Evolutionary conservation across 106 monocot species (phyloP), one percentile per base, ranked within the genome.

Genomic region (Amphibolis antarctica): DNA sequence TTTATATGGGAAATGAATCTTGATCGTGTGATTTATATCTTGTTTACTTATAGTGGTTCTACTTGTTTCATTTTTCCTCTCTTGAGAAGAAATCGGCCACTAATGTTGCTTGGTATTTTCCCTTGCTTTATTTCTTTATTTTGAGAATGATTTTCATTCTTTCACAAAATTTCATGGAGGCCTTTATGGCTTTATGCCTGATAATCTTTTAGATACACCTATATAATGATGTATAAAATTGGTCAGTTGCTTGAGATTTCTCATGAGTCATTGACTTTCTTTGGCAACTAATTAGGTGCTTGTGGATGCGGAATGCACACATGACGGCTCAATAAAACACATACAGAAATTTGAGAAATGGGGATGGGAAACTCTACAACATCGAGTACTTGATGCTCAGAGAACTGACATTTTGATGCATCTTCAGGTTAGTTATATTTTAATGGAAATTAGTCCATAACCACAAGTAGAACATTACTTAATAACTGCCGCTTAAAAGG

Each of bases 221-320:
- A 36, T 36, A 36, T 36, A 4, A 36, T 36, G 7, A 7, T 7
- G 7, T 36, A 7, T 36, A 36, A 36, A 36, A 36, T 49, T 49
- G n/a, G n/a, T 49, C n/a, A 49, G 15, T 13, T 49, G 48, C 13
- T 49, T 4, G n/a, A 49, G 13, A 20, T 47, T 60, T 48, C 27
- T 69, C 46, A 0, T 31, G 12, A 58, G 25, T 28, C 7, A n/a
- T 19, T 49, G 45, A 23, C 23, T 18, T 48, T 48, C 5, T 46
- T 70, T n/a, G 45, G 36, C 49, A 24, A 61, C 28, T 66, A 12
- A 51, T 13, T 65, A 99, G 98, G 98, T 91, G 5, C 83, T 99
- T 57, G 98, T 99, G 54, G 98, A 99, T 69, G 91, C 91, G 45
- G 98, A 99, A 55, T 99, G 98, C 70, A 99, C 98, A 12, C 98